Base-by-base conservation (phyloP, 306 rosid species). In the Quercus engelmannii region DNA sequence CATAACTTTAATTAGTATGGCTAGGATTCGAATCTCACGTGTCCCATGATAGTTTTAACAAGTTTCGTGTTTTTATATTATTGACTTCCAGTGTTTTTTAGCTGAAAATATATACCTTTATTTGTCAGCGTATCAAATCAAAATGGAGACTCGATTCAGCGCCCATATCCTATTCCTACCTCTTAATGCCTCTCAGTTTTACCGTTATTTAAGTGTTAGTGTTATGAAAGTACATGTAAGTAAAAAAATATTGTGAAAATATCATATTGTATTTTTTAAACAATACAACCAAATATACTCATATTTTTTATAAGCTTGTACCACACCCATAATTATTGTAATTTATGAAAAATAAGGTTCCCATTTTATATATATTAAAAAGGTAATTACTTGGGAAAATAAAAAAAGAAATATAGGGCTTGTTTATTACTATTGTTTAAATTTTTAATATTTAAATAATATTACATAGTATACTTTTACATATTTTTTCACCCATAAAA, bases 21-120 rank as follows among this genome's bases (percentile, higher is more conserved):
- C 21, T 9, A n/a, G 75, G 84, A 85, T 80, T 55, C 74, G 68
- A 71, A 69, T 33, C 15, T 85, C 89, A 85, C 87, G 81, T 85
- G 89, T 57, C 75, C 77, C 75, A 41, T 77, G 13, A 78, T 58
- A 57, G 18, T 68, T 35, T 35, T 19, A 35, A 23, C 46, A 35
- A 68, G 72, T 33, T 68, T 68, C 26, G 11, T 35, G 23, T 18
- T 7, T 35, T 4, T 23, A 63, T 63, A 23, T 28, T 63, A 38
- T 35, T 35, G 14, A 68, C 26, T 28, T 33, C 72, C 52, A 8
- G 38, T 13, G 6, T 68, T 9, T 33, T 33, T 33, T 35, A 35
- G 72, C 26, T 9, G 20, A 33, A 33, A 33, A 31, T 8, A 18
- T 19, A 19, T 18, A 65, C 6, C 13, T 59, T 59, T 5, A 65